These are phyloP conservation scores for Cercophora scortea DNA, from an alignment of 495 filamentous ascomycete species.

Conservation along the genomic window DNA sequence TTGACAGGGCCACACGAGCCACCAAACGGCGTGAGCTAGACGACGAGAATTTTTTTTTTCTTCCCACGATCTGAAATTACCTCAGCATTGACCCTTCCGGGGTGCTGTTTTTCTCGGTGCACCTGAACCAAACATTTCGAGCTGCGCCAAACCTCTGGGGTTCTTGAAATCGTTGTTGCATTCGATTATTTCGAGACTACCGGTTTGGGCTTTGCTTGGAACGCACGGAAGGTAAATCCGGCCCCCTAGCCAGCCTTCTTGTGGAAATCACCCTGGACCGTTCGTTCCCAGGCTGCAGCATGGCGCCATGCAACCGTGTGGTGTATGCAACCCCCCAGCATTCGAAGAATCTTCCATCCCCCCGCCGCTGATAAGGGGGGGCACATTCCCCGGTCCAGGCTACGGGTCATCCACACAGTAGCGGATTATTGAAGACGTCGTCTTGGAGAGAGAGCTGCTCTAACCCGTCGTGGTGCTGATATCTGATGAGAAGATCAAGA, in stretches of 20 bases:
- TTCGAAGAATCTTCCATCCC: conserved; percentile 10
- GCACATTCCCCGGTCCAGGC: neutral
- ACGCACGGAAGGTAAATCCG: conserved; percentile 4
- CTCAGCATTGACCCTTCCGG: neutral
- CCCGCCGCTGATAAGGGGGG: conserved; percentile 5
- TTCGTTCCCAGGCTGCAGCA: conserved; percentile 3
- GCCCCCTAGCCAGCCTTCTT: conserved; percentile 4
- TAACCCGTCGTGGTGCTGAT: no score
- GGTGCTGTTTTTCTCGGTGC: neutral
- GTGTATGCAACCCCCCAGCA: neutral
- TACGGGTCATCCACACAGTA: no score
- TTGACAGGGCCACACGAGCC: no score
- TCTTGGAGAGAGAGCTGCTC: no score
- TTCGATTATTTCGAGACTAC: neutral
- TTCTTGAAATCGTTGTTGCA: neutral
- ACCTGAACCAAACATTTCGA: neutral
- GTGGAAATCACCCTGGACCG: conserved; percentile 4
- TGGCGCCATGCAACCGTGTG: conserved; percentile 2
- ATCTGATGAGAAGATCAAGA: no score
- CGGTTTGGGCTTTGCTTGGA: neutral
- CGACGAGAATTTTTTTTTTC: neutral
- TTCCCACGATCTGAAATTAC: neutral
- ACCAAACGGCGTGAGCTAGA: neutral
- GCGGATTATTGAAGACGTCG: no score
- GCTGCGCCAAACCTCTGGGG: neutral